phyloP scores from a whole-genome alignment of 331 rosid species.

The Malus hybrid region DNA sequence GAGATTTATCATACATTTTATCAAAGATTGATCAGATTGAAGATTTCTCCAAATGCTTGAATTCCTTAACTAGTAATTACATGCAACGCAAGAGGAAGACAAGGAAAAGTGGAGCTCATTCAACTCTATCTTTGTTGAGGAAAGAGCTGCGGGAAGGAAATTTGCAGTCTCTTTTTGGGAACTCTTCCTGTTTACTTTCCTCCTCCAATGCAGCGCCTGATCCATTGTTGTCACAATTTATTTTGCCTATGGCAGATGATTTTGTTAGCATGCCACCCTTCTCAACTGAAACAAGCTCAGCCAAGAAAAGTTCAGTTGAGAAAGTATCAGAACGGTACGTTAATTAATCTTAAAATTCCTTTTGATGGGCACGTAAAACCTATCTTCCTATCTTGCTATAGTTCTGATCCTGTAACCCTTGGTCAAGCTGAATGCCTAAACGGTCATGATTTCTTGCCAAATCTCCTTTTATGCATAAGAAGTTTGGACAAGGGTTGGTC shows the following conservation, averaged over 20 bases:
- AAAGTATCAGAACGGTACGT: conserved; percentile 48
- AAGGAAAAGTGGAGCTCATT: conserved; percentile 81
- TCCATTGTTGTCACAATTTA: conserved; percentile 83
- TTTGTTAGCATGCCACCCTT: conserved; percentile 42
- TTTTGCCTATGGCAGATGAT: conserved; percentile 75
- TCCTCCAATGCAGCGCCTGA: conserved; percentile 78
- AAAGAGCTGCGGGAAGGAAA: conserved; percentile 92
- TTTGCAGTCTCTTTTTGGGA: conserved; percentile 76
- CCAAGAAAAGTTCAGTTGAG: conserved; percentile 52
- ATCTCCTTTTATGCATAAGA: neutral
- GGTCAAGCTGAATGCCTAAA: neutral
- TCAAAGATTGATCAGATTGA: neutral
- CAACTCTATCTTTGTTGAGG: conserved; percentile 81
- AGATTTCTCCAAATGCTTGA: conserved; percentile 1
- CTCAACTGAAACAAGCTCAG: conserved; percentile 46
- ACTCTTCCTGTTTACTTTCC: conserved; percentile 64
- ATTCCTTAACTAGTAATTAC: conserved; percentile 65
- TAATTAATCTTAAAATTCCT: neutral
- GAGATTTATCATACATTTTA: neutral
- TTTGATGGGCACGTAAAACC: neutral
- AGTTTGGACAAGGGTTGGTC: neutral
- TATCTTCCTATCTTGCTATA: neutral
- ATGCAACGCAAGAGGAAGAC: conserved; percentile 92
- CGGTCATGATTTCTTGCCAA: neutral
- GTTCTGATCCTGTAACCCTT: neutral